Base-by-base conservation (phyloP, 768 basidiomycete genomes). In the Baorangia bicolor region DNA sequence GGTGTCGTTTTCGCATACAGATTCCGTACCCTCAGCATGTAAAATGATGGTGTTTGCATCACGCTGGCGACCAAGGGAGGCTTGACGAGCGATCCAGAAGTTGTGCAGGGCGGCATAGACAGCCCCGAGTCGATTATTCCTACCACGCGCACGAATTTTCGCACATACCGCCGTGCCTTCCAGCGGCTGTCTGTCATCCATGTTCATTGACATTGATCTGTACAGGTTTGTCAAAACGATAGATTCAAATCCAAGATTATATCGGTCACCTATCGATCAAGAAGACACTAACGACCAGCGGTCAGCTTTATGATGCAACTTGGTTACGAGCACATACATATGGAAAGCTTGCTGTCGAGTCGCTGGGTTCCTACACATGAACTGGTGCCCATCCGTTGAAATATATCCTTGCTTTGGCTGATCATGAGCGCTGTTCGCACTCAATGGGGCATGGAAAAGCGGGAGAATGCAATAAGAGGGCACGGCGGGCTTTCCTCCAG, bases 21-120 rank as follows among this genome's bases (percentile, higher is more conserved):
- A 49, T 30, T 64, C 43, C 0, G 70, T 49, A 0, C 6, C 21
- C 5, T 69, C 6, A 40, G 76, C 61, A 42, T 84, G 84, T 11
- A 82, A 60, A 21, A 86, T 65, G 51, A 86, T 66, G 8, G 78
- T 83, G 56, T 86, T 84, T 2, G 84, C 73, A 62, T 86, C 84
- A 21, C 74, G 69, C 13, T 78, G 74, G 5, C 49, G 4, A 51
- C 62, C 61, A 41, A 72, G 27, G 8, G 76, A 73, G 13, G 73
- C 68, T 28, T 75, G 72, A 4, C 84, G 76, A 3, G 85, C 76
- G 2, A 67, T 60, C 83, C 81, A 86, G 61, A 86, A 86, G 18
- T 65, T 69, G 55, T 82, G 65, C 6, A 86, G 58, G 1, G 84
- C 75, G 4, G 81, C 75, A 30, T 78, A 80, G 3, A 83, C 84